A percentile compares a stretch with the other conserved stretches of the same genome.
Evolutionary conservation across 805 yeast species (phyloP).

Genomic region (Teunomyces stri): DNA sequence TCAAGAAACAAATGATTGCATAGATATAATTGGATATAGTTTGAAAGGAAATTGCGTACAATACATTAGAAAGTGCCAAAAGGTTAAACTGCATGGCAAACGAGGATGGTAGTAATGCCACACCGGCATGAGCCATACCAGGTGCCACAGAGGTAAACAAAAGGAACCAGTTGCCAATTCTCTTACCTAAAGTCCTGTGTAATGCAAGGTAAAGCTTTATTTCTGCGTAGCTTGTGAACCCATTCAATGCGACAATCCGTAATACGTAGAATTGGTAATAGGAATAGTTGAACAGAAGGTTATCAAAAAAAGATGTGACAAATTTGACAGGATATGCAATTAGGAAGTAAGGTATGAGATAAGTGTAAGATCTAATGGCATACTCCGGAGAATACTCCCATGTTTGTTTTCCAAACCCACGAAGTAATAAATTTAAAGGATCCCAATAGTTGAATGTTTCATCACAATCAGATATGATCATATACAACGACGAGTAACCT

Average conservation of each 20-base stretch:
- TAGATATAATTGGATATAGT: constrained; percentile 8
- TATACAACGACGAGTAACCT: constrained; percentile 44
- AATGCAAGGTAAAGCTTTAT: constrained; percentile 46
- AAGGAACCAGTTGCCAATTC: constrained; percentile 58
- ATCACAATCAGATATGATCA: constrained; percentile 88
- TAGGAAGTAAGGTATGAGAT: constrained; percentile 51
- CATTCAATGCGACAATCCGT: constrained; percentile 40
- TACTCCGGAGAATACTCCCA: constrained; percentile 95
- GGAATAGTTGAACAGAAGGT: constrained; percentile 15
- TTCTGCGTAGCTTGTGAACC: constrained; percentile 50
- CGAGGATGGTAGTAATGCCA: constrained; percentile 80
- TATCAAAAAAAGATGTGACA: constrained; percentile 5
- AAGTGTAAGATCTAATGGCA: constrained; percentile 85
- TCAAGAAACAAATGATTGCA: constrained; percentile 43
- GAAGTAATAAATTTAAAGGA: constrained; percentile 72
- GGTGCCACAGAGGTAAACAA: constrained; percentile 63
- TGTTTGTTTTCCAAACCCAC: constrained; percentile 89
- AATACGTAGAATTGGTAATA: constrained; percentile 51
- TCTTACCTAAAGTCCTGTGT: constrained; percentile 26
- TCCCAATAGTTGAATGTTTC: constrained; percentile 95
- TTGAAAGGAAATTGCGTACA: constrained; percentile 20
- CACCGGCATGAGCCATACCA: constrained; percentile 87
- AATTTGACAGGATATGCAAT: constrained; percentile 21
- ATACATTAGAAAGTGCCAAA: constrained; percentile 41
- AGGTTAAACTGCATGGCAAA: constrained; percentile 56